A percentile compares a stretch with the other conserved stretches of the same genome.
Evolutionary conservation across 2,329 filamentous ascomycete genomes (phyloP).

Genomic region (Blumeria hordei): DNA sequence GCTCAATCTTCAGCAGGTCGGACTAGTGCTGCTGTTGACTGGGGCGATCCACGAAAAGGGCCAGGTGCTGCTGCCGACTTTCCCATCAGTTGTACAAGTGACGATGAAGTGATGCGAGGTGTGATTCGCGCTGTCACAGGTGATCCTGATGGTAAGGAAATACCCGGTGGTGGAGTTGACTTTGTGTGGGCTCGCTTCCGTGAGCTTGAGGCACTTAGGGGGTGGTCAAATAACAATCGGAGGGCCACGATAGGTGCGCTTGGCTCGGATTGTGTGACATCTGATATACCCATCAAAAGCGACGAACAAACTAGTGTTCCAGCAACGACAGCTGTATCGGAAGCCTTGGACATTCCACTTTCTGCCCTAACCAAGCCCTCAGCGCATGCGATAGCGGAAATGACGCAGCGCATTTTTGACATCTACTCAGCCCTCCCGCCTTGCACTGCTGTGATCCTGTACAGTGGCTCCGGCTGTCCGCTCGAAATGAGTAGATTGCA

Average conservation of each 20-base stretch:
- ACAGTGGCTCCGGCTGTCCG: slow-evolving; percentile 43
- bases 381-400: slow-evolving; percentile 6
- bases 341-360: neutral
- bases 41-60: slow-evolving; percentile 52
- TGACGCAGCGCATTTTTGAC: slow-evolving; percentile 23
- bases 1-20: slow-evolving; percentile 28
- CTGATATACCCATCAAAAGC: neutral
- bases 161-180: slow-evolving; percentile 35
- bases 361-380: neutral
- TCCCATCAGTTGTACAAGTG: slow-evolving; percentile 30
- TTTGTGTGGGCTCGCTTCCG: slow-evolving; percentile 44
- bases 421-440: slow-evolving; percentile 35
- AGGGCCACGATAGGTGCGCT: slow-evolving; percentile 1
- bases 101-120: slow-evolving; percentile 30
- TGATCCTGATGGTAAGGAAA: slow-evolving; percentile 30
- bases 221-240: slow-evolving; percentile 40
- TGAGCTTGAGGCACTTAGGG: slow-evolving; percentile 38
- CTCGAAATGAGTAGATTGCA: slow-evolving; percentile 38
- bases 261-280: neutral
- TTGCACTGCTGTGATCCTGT: slow-evolving; percentile 39
- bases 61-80: slow-evolving; percentile 30
- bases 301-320: neutral
- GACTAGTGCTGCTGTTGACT: slow-evolving; percentile 61
- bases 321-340: neutral
- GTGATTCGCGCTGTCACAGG: slow-evolving; percentile 34